Base-by-base conservation (phyloP, 164 flowering plant species). In the Umbilicus rupestris region DNA sequence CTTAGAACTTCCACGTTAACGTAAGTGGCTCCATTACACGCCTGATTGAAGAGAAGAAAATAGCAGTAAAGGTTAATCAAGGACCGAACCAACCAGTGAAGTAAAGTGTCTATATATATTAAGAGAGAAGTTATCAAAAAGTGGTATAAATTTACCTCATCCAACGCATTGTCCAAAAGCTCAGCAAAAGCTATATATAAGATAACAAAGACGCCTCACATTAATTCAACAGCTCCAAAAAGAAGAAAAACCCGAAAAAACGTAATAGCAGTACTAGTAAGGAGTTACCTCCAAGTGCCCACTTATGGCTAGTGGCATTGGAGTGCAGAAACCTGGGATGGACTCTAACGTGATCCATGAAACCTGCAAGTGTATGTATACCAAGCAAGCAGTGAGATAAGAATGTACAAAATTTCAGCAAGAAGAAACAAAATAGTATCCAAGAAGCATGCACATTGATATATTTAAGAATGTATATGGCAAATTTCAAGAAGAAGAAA, bases 291-390 rank as follows among this genome's bases (percentile, higher is more conserved):
- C 99, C 99, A 79, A 95, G 96, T 58, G 92, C 97, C 99, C 99
- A 95, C 63, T 95, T 95, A 70, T 95, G 99, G 71, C 99, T 95
- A 14, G 99, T 95, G 63, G 99, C 99, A 81, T 95, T 95, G 31
- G 99, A 95, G 75, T 95, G 99, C 12, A 95, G 73, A 74, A 95
- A 95, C 76, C 77, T 91, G 11, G 99, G 99, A 71, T 95, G 99
- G 64, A 95, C 97, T 71, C 99, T 79, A 26, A 87, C 87, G 79
- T 86, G 99, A 78, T 92, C 99, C 82, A 90, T 79, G 49, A 95
- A 89, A 73, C 78, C 96, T 87, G 71, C 71, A 74, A 64, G n/a
- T n/a, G n/a, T n/a, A n/a, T n/a, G n/a, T n/a, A n/a, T n/a, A n/a
- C n/a, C n/a, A n/a, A n/a, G n/a, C n/a, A n/a, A n/a, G n/a, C n/a